Conservation (phyloP, 192 early-diverging fungal genomes). For the Spinellus fusiger region DNA sequence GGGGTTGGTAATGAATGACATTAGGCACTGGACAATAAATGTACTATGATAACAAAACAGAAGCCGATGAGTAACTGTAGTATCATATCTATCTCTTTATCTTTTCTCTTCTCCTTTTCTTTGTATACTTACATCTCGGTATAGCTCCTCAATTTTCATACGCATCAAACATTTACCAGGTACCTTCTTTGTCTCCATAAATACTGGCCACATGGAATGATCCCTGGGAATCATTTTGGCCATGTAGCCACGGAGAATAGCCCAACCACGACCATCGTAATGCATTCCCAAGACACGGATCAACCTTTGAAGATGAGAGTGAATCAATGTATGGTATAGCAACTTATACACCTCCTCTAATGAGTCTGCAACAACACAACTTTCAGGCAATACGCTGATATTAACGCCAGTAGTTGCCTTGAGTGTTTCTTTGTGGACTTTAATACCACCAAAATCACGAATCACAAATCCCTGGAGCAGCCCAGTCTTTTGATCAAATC, state of each 20-base stretch:
- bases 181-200: conserved; percentile 36
- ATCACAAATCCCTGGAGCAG: conserved; percentile 52
- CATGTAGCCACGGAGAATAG: conserved; percentile 44
- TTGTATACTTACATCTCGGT: conserved; percentile 46
- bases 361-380: conserved; percentile 44
- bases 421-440: conserved; percentile 51
- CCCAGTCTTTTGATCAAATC: conserved; percentile 44
- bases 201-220: conserved; percentile 38
- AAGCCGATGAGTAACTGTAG: too few species aligned
- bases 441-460: conserved; percentile 67
- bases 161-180: conserved; percentile 56
- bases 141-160: conserved; percentile 64
- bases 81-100: not conserved
- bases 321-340: conserved; percentile 58
- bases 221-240: conserved; percentile 36
- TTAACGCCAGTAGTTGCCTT: conserved; percentile 33
- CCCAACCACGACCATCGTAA: conserved; percentile 54
- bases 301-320: conserved; percentile 53
- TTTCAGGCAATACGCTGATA: conserved; percentile 49
- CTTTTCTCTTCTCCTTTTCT: not conserved
- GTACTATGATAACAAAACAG: conserved; percentile 25
- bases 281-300: conserved; percentile 55
- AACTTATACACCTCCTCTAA: conserved; percentile 39
- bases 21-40: conserved; percentile 31
- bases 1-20: conserved; percentile 23